phyloP scores from a whole-genome alignment of 1,139 yeast species.

The Debaryomyces fabryi region DNA sequence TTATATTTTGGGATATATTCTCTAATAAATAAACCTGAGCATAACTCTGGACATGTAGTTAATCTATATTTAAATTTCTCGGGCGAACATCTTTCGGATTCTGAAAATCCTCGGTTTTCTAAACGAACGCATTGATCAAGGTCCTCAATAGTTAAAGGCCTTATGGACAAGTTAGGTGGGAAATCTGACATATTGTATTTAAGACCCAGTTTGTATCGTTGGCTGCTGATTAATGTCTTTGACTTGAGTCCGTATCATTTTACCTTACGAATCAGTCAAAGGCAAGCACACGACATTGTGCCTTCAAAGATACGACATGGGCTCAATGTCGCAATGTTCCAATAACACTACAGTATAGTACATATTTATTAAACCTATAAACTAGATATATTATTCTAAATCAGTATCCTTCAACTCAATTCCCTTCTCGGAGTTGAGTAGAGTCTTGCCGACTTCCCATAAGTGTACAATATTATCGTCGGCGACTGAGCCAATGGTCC shows the following conservation, averaged over 20 bases:
- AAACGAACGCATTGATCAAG: conserved; percentile 59
- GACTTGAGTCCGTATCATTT: neutral
- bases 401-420: conserved; percentile 23
- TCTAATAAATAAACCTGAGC: conserved; percentile 83
- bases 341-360: neutral
- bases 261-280: neutral
- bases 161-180: conserved; percentile 68
- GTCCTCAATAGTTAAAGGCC: conserved; percentile 80
- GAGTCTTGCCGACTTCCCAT: conserved; percentile 65
- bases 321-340: neutral
- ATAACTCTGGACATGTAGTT: conserved; percentile 82
- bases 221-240: neutral
- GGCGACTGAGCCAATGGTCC: conserved; percentile 74
- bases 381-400: conserved; percentile 22
- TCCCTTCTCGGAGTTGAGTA: conserved; percentile 42
- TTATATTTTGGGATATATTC: conserved; percentile 53
- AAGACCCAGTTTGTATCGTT: neutral
- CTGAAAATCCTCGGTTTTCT: conserved; percentile 72
- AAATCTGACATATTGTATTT: conserved; percentile 34
- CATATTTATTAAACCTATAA: neutral
- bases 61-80: conserved; percentile 73
- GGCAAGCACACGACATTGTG: neutral
- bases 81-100: conserved; percentile 62
- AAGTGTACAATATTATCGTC: conserved; percentile 78
- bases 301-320: neutral